Conservation (phyloP, 495 filamentous ascomycete species). For the Diplogelasinospora grovesii region DNA sequence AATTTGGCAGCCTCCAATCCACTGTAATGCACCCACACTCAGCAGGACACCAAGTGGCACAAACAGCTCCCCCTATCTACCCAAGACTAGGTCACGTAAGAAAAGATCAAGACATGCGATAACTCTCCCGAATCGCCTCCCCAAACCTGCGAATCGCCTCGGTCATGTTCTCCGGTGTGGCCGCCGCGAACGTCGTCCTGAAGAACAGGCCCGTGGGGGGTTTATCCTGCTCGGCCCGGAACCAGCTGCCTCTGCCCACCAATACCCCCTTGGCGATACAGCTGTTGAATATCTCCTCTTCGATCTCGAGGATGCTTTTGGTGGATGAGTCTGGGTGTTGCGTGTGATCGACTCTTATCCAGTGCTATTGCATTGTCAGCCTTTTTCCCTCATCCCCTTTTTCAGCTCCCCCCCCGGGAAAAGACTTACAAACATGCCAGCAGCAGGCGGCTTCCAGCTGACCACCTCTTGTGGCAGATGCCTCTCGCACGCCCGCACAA, state of each 20-base stretch:
- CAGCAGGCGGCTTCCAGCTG: conserved; percentile 73
- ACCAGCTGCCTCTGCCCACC: conserved; percentile 80
- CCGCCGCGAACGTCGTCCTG: conserved; percentile 82
- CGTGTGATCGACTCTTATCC: conserved; percentile 71
- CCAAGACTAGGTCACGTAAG: too few relatives aligned
- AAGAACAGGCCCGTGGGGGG: conserved; percentile 61
- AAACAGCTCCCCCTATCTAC: too few relatives aligned
- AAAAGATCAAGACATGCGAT: conserved; percentile 43
- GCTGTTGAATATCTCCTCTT: conserved; percentile 75
- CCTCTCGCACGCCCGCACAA: conserved; percentile 78
- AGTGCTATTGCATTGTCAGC: conserved; percentile 48
- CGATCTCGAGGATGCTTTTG: conserved; percentile 61
- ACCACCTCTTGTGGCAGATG: conserved; percentile 70
- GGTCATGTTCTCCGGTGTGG: conserved; percentile 63
- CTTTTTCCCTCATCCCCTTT: too few relatives aligned
- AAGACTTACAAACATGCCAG: conserved; percentile 92
- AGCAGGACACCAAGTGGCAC: too few relatives aligned
- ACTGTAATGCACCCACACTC: too few relatives aligned
- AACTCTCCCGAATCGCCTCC: conserved; percentile 58
- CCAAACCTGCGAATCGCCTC: conserved; percentile 76
- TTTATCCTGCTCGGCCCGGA: conserved; percentile 54
- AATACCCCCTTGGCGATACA: conserved; percentile 67
- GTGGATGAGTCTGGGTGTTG: conserved; percentile 58
- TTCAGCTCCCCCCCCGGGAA: not conserved
- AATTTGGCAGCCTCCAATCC: too few relatives aligned